Percentiles rank a stretch among this genome's conserved stretches.
Conservation (phyloP, 805 yeast genomes). For the Kodamaea nitidulidarum region DNA sequence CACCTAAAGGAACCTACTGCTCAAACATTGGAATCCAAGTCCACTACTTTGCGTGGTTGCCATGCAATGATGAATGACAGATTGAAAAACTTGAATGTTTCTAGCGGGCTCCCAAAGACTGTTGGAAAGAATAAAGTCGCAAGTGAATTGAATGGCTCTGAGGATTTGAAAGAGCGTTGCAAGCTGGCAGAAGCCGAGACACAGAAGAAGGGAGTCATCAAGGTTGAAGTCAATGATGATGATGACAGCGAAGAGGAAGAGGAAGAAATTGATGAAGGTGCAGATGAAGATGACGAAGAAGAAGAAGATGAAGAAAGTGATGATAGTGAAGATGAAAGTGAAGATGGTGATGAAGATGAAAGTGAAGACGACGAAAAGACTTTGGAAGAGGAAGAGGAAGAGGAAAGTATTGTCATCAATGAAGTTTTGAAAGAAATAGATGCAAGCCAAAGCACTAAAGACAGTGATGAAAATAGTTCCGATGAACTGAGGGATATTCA, state of each 20-base stretch:
- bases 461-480: too few relatives aligned
- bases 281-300: constrained; percentile 3
- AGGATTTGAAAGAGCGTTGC: too few relatives aligned
- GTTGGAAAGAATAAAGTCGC: not conserved
- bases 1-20: constrained; percentile 4
- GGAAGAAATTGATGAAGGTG: constrained; percentile 8
- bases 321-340: constrained; percentile 9
- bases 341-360: constrained; percentile 11
- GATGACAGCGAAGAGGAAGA: constrained; percentile 6
- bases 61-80: constrained; percentile 10
- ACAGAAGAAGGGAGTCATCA: not conserved
- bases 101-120: constrained; percentile 1
- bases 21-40: not conserved
- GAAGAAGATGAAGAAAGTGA: constrained; percentile 7
- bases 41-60: constrained; percentile 8
- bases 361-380: constrained; percentile 9
- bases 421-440: too few relatives aligned
- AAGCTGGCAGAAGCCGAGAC: too few relatives aligned
- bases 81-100: constrained; percentile 3
- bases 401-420: not conserved
- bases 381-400: not conserved
- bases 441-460: too few relatives aligned
- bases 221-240: constrained; percentile 1
- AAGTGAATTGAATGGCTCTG: too few relatives aligned
- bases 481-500: too few relatives aligned